A percentile compares a stretch with the other conserved stretches of the same genome.
Conservation (phyloP, 257 asterid genomes). For the Eustoma russellianum region DNA sequence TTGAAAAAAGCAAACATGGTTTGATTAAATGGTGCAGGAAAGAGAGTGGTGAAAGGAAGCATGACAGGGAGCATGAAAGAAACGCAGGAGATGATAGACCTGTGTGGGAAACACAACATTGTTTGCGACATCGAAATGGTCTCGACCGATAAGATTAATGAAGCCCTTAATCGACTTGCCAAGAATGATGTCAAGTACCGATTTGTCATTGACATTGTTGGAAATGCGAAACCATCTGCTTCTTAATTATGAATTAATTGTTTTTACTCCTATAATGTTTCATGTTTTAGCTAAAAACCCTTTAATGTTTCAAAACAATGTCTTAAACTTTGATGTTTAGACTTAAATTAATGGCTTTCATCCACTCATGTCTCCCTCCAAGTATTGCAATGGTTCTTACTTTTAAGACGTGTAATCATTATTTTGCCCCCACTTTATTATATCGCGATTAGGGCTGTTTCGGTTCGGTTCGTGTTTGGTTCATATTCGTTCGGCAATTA, state of each 20-base stretch:
- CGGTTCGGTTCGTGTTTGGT: no score
- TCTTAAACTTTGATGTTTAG: not conserved
- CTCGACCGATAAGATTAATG: constrained; percentile 35
- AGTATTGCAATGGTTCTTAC: no score
- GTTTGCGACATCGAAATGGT: constrained; percentile 63
- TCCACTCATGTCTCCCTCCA: no score
- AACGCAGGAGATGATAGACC: constrained; percentile 77
- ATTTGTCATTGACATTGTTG: constrained; percentile 64
- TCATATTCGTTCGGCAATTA: no score
- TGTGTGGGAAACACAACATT: constrained; percentile 62
- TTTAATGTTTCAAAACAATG: no score
- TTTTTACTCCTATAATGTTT: not conserved
- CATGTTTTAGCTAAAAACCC: not conserved
- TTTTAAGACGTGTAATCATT: no score
- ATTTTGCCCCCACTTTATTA: no score
- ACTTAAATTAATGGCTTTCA: not conserved
- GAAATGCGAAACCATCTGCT: not conserved
- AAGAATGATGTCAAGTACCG: constrained; percentile 82
- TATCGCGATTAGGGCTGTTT: no score
- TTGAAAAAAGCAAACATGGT: no score
- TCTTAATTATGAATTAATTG: no score
- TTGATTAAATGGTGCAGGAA: constrained; percentile 24
- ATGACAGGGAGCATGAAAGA: constrained; percentile 69
- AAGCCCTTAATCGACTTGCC: constrained; percentile 54
- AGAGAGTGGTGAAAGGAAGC: constrained; percentile 84